Base-by-base conservation (phyloP, 2,329 filamentous ascomycete genomes). In the Arthrobotrys megalospora region DNA sequence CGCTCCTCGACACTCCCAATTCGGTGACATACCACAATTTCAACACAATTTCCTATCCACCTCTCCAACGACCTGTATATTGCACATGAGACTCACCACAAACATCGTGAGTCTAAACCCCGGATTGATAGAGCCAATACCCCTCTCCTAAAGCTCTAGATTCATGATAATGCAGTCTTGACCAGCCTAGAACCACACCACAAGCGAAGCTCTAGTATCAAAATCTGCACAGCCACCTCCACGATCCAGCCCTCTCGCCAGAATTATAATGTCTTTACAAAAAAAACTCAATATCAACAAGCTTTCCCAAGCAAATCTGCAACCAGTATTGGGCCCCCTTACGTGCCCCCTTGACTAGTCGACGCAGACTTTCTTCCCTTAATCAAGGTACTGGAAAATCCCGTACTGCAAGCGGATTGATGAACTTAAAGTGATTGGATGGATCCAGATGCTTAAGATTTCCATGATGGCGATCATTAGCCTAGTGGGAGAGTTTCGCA, bases 21-120 rank as follows among this genome's bases (percentile, higher is more conserved):
- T 21, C 14, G 53, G 34, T 12, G 16, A 11, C 19, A 6, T 72
- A 65, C 58, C 47, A 72, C 68, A 72, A 48, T 28, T 36, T 65
- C 68, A 72, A 72, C 68, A 65, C 68, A 72, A 28, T 16, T 16
- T 52, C 19, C n/a, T 24, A 21, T 16, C 45, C 16, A 10, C 19
- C 19, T 8, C 16, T 48, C 19, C 16, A 2, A 10, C 1, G 2
- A 2, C 6, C 36, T 41, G 12, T 8, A 8, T 14, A 41, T 41
- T 41, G 7, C 11, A 8, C 43, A 5, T 47, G n/a, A 47, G 43
- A 47, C 4, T 12, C n/a, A 19, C 19, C 43, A 19, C n/a, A 19
- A 19, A 8, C n/a, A 3, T 7, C n/a, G 10, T 19, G 36, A 38
- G 36, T 14, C 36, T 14, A 6, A 28, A 28, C 24, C 24, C 24